Conservation (phyloP, 352 stramenopile species). For the Phytophthora parvispora region DNA sequence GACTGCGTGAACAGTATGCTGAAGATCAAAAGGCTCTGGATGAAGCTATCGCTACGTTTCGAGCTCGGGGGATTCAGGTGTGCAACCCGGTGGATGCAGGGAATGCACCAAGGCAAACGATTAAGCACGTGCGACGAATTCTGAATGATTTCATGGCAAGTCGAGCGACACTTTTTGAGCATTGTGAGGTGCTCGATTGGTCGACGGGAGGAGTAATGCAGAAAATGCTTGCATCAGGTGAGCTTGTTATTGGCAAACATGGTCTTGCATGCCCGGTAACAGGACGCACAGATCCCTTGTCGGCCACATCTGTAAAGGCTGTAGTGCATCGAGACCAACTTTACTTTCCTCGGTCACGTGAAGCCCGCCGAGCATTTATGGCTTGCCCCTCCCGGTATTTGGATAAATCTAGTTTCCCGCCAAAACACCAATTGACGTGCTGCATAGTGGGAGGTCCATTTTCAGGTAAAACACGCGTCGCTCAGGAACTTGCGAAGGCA, state of each 20-base stretch:
- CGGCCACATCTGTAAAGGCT: not conserved
- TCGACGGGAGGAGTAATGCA: conserved; percentile 2
- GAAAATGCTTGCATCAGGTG: conserved; percentile 44
- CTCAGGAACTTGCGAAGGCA: conserved; percentile 28
- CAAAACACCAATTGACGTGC: conserved; percentile 43
- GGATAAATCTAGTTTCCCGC: conserved; percentile 25
- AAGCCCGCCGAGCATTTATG: conserved; percentile 26
- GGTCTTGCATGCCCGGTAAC: conserved; percentile 53
- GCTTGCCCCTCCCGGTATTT: conserved; percentile 33
- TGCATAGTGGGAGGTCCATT: conserved; percentile 47
- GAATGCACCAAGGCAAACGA: conserved; percentile 42
- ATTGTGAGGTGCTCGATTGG: conserved; percentile 43
- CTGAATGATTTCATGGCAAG: conserved; percentile 45
- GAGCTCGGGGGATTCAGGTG: conserved; percentile 46
- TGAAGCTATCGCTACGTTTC: conserved; percentile 44
- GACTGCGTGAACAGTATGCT: conserved; percentile 54
- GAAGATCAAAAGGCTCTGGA: conserved; percentile 51
- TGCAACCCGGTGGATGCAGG: conserved; percentile 33
- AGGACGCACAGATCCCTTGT: conserved; percentile 13
- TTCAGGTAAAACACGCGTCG: conserved; percentile 47
- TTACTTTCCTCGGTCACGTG: conserved; percentile 60
- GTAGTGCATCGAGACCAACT: conserved; percentile 62
- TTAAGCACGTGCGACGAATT: conserved; percentile 35
- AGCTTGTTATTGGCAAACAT: conserved; percentile 66
- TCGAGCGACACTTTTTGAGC: conserved; percentile 59